Evolutionary conservation across 306 rosid species (phyloP).

Genomic region (Citrullus colocynthis): DNA sequence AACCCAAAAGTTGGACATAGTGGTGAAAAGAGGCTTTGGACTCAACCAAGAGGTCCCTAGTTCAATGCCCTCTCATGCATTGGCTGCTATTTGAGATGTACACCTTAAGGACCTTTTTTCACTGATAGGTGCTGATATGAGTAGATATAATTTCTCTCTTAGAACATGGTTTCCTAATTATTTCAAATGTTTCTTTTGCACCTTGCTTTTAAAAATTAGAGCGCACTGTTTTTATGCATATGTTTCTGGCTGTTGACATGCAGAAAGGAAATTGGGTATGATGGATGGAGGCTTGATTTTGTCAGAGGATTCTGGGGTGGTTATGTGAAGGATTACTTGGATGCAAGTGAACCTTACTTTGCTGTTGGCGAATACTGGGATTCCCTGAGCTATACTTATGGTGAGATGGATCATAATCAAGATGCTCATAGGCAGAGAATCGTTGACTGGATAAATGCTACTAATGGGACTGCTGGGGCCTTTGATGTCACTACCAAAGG

Average conservation of each 20-base stretch:
- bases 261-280: slow-evolving; percentile 92
- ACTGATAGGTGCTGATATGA: not conserved
- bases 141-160: not conserved
- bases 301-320: slow-evolving; percentile 99
- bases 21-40: not conserved
- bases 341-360: slow-evolving; percentile 71
- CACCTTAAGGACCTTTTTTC: not conserved
- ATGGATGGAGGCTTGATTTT: slow-evolving; percentile 99
- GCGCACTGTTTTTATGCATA: not conserved
- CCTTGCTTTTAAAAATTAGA: not conserved
- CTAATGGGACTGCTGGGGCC: slow-evolving; percentile 75
- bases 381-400: slow-evolving; percentile 83
- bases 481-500: slow-evolving; percentile 98
- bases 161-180: not conserved
- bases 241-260: slow-evolving; percentile 4
- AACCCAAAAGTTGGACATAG: not conserved
- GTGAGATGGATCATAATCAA: slow-evolving; percentile 89
- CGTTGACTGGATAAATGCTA: slow-evolving; percentile 88
- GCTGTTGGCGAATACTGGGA: slow-evolving; percentile 96
- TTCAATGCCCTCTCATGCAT: not conserved
- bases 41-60: not conserved
- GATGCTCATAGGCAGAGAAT: slow-evolving; percentile 97
- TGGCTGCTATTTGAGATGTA: not conserved
- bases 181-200: not conserved
- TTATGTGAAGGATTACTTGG: slow-evolving; percentile 82